Base-by-base conservation (phyloP, 2,329 filamentous ascomycete genomes). In the Penicillium nordicum region DNA sequence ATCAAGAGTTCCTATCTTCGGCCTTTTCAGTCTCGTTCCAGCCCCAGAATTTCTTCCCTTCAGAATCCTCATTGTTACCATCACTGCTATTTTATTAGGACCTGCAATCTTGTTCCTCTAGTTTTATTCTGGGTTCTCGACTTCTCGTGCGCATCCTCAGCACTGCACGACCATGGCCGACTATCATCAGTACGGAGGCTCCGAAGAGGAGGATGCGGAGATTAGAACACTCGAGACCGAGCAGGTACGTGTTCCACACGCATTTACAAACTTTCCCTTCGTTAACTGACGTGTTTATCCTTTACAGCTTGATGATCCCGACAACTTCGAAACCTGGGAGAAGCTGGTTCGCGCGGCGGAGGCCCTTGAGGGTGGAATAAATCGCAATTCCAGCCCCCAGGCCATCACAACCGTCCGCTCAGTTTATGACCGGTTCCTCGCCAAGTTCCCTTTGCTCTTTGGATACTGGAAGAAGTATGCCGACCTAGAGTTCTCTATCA, bases 381-480 rank as follows among this genome's bases (percentile, higher is more conserved):
- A 95, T 73, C 89, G 94, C 67, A 99, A 99, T 77, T 97, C 94
- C 41, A 97, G 90, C 72, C 92, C 94, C 0, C 90, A 95, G 70
- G 90, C 94, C 29, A 92, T 99, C 66, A 87, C 91, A 21, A 88
- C 91, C 11, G 88, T 92, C 54, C 88, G 94, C 75, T 86, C 90
- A 73, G 85, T 90, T 60, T 97, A 96, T 79, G 92, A 99, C 73
- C 86, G 89, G 46, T 95, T 99, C 71, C 87, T 99, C 23, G 85
- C 90, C 59, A 97, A 96, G 71, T 99, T 97, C 63, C 94, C 94
- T 3, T 83, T 97, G 11, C 85, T 97, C 38, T 99, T 97, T 69
- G 94, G 93, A 50, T 99, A 97, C 79, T 99, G 94, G 94, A 97
- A 97, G 80, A 97, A 97, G 74, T 99, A 97, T 82, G 94, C 94